These are phyloP conservation scores for Russula abietina DNA, from an alignment of 768 basidiomycete species.

Conservation along the genomic window DNA sequence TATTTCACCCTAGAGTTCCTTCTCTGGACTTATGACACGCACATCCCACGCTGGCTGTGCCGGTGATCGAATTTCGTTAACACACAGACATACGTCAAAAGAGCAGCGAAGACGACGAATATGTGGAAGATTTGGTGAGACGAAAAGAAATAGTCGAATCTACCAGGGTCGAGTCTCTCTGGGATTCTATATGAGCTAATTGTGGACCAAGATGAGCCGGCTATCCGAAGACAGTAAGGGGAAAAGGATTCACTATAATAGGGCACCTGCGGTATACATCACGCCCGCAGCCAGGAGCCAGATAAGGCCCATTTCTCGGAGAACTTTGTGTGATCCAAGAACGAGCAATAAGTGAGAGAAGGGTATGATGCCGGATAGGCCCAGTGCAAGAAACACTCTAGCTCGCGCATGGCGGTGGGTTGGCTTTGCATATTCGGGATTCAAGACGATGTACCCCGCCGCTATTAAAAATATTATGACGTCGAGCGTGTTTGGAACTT, in stretches of 20 bases:
- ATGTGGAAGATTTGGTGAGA: conserved; percentile 91
- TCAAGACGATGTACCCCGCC: conserved; percentile 69
- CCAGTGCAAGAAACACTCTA: conserved; percentile 70
- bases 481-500: neutral
- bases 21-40: conserved; percentile 1
- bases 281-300: conserved; percentile 67
- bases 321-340: conserved; percentile 51
- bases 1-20: neutral
- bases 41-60: conserved; percentile 32
- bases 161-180: conserved; percentile 67
- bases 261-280: conserved; percentile 72
- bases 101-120: conserved; percentile 66
- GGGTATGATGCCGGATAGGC: conserved; percentile 63
- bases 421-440: conserved; percentile 71
- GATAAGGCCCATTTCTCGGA: conserved; percentile 59
- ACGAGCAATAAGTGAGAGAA: conserved; percentile 54
- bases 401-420: conserved; percentile 73
- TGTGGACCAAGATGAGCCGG: conserved; percentile 15
- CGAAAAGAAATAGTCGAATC: conserved; percentile 70
- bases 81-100: conserved; percentile 58
- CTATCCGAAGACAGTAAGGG: conserved; percentile 21
- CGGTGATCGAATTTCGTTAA: conserved; percentile 54
- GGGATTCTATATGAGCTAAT: conserved; percentile 77
- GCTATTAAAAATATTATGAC: conserved; percentile 33
- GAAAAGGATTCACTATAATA: conserved; percentile 66